These are phyloP conservation scores for Kockiozyma suomiensis DNA, from an alignment of 805 yeast genomes.

Conservation along the genomic window DNA sequence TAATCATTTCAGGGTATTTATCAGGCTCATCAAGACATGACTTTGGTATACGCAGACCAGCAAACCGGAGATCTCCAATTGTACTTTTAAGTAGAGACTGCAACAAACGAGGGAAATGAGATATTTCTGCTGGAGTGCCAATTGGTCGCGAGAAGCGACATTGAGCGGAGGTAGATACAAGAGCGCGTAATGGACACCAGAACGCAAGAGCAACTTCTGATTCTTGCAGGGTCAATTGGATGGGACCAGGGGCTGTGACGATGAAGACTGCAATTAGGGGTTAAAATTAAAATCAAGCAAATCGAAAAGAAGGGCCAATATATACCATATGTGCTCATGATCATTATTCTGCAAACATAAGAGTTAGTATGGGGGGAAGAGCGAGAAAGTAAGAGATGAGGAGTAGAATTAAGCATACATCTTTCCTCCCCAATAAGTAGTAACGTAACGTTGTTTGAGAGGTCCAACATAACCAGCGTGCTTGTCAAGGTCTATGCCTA, in stretches of 20 bases:
- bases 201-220: constrained; percentile 45
- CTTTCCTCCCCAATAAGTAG: constrained; percentile 42
- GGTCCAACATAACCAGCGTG: constrained; percentile 42
- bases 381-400: too few species aligned
- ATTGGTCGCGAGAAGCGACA: constrained; percentile 34
- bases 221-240: constrained; percentile 38
- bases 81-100: not conserved
- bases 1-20: constrained; percentile 12
- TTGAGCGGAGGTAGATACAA: constrained; percentile 33
- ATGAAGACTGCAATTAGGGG: constrained; percentile 37
- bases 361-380: not conserved
- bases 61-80: constrained; percentile 11
- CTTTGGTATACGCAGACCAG: constrained; percentile 14
- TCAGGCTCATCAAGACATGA: not conserved
- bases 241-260: constrained; percentile 32
- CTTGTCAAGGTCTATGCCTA: constrained; percentile 43
- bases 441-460: constrained; percentile 43
- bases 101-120: not conserved
- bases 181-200: constrained; percentile 43
- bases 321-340: constrained; percentile 42
- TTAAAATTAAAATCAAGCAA: not conserved
- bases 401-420: constrained; percentile 22
- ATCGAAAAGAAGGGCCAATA: too few species aligned
- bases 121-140: constrained; percentile 22
- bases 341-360: constrained; percentile 36